Conservation (phyloP, 371 early-diverging fungal species). For the Amoeboaphelidium occidentale region DNA sequence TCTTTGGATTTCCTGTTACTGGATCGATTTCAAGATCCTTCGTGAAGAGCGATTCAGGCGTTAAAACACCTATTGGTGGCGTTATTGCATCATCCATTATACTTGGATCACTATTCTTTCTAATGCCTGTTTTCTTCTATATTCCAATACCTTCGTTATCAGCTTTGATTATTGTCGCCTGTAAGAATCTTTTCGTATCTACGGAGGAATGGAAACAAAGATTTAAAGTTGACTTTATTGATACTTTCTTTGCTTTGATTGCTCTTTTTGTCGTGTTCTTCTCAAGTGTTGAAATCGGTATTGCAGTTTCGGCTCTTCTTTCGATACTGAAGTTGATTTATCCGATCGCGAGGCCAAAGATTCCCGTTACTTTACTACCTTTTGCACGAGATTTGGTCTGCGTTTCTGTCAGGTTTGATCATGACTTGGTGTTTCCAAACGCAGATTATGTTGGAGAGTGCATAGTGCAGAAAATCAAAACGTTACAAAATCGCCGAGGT, state of each 20-base stretch:
- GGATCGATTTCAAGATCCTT: slow-evolving; percentile 67
- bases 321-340: slow-evolving; percentile 32
- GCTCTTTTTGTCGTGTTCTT: slow-evolving; percentile 37
- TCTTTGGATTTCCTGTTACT: slow-evolving; percentile 52
- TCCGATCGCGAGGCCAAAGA: slow-evolving; percentile 37
- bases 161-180: slow-evolving; percentile 44
- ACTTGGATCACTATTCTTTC: slow-evolving; percentile 35
- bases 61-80: slow-evolving; percentile 45
- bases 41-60: slow-evolving; percentile 45
- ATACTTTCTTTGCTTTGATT: slow-evolving; percentile 9
- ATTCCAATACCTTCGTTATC: slow-evolving; percentile 49
- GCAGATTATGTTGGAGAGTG: slow-evolving; percentile 13
- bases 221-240: slow-evolving; percentile 23
- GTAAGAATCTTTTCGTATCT: slow-evolving; percentile 28
- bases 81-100: slow-evolving; percentile 47
- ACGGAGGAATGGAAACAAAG: slow-evolving; percentile 18
- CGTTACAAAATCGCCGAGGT: too few species aligned
- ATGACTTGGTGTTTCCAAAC: slow-evolving; percentile 46
- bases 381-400: too few species aligned
- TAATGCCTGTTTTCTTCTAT: slow-evolving; percentile 56
- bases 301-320: slow-evolving; percentile 32
- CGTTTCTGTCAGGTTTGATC: too few species aligned
- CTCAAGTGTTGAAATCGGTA: slow-evolving; percentile 35
- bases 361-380: too few species aligned
- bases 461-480: slow-evolving; percentile 8